phyloP scores from a whole-genome alignment of 345 rosid species.

The Salix viminalis region DNA sequence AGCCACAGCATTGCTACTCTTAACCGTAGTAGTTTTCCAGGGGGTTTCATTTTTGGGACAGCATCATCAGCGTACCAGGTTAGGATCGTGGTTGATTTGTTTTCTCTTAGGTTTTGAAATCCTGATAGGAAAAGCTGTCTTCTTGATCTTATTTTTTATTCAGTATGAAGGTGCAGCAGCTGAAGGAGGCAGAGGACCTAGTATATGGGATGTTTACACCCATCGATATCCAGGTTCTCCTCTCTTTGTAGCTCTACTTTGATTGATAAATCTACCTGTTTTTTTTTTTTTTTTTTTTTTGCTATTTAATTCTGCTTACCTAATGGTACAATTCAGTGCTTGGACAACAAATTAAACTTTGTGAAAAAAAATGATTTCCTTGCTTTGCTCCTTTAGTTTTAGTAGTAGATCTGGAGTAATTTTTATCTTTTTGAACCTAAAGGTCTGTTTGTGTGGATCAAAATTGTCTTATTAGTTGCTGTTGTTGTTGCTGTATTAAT shows the following conservation, averaged over 20 bases:
- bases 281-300: too few relatives aligned
- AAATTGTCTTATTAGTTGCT: too few relatives aligned
- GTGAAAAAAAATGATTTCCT: too few relatives aligned
- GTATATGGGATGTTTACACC: slow-evolving; percentile 21
- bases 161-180: slow-evolving; percentile 23
- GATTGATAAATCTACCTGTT: background rate
- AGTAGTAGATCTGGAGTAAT: too few relatives aligned
- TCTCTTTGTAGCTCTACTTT: background rate
- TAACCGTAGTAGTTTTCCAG: slow-evolving; percentile 17
- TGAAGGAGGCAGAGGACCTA: slow-evolving; percentile 18
- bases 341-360: too few relatives aligned
- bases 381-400: too few relatives aligned
- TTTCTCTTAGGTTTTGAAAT: background rate
- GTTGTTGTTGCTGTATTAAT: too few relatives aligned
- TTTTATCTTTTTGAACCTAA: too few relatives aligned
- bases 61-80: slow-evolving; percentile 25
- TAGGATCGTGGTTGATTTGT: background rate
- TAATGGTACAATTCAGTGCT: too few relatives aligned
- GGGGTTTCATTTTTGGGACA: slow-evolving; percentile 15
- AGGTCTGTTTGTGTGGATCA: too few relatives aligned
- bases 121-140: background rate
- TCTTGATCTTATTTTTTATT: background rate
- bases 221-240: slow-evolving; percentile 10
- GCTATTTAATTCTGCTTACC: too few relatives aligned
- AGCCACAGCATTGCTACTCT: background rate